phyloP scores from a whole-genome alignment of 2,329 filamentous ascomycete genomes.

The Rhinocladiella similis region DNA sequence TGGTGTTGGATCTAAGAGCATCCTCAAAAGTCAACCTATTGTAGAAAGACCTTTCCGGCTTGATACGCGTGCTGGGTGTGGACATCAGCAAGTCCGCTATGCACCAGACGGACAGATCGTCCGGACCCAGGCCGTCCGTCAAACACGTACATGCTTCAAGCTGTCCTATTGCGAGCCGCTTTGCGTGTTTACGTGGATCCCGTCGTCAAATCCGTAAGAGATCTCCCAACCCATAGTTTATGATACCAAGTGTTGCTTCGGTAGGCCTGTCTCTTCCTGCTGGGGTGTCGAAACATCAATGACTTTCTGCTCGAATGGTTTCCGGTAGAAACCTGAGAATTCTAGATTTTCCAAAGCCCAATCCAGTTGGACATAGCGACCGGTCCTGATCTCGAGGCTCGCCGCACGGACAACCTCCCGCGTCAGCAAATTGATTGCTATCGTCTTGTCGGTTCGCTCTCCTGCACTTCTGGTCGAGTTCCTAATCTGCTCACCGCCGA shows the following conservation, averaged over 20 bases:
- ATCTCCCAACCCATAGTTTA: too few species aligned
- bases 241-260: too few species aligned
- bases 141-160: slow-evolving; percentile 4
- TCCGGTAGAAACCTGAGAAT: not conserved
- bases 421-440: not conserved
- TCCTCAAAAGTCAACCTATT: slow-evolving; percentile 1
- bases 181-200: slow-evolving; percentile 14
- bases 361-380: not conserved
- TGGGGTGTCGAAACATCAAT: slow-evolving; percentile 10
- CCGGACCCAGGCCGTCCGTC: not conserved
- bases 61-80: slow-evolving; percentile 5
- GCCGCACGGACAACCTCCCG: not conserved
- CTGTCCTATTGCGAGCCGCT: slow-evolving; percentile 17
- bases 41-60: slow-evolving; percentile 2
- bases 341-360: slow-evolving; percentile 1
- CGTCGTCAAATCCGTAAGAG: slow-evolving; percentile 2
- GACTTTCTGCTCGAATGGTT: slow-evolving; percentile 28
- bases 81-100: too few species aligned
- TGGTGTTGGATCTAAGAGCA: not conserved
- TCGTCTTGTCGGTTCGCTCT: too few species aligned
- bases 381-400: slow-evolving; percentile 1
- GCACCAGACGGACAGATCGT: too few species aligned
- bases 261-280: too few species aligned
- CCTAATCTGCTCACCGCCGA: slow-evolving; percentile 1
- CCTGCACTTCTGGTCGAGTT: too few species aligned